Conservation (phyloP, 257 asterid species). For the Echium plantagineum region DNA sequence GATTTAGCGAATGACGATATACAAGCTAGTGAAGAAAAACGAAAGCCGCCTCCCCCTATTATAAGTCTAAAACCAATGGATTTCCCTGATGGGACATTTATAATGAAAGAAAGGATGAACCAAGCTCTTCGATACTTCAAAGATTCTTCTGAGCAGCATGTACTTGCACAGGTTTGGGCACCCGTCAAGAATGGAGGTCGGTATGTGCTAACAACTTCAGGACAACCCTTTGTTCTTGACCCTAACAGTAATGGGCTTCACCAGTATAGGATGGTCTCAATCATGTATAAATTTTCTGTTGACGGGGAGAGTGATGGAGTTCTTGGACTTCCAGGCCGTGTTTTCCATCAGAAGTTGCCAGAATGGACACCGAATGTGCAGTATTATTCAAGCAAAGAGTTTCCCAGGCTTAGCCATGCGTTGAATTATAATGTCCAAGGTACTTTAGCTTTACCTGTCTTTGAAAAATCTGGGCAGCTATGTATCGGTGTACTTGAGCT, state of each 20-base stretch:
- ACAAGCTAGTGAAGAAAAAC: constrained; percentile 31
- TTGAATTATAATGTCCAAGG: constrained; percentile 69
- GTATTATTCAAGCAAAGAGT: constrained; percentile 82
- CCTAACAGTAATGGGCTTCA: constrained; percentile 75
- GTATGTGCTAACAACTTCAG: constrained; percentile 71
- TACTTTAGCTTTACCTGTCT: constrained; percentile 84
- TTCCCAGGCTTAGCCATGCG: constrained; percentile 68
- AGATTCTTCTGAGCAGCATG: constrained; percentile 61
- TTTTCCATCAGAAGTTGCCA: constrained; percentile 61
- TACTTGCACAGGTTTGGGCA: constrained; percentile 91
- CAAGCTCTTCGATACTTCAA: constrained; percentile 86
- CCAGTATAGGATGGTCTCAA: constrained; percentile 73
- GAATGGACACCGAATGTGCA: constrained; percentile 97
- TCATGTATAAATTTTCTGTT: constrained; percentile 56
- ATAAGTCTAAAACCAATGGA: constrained; percentile 38
- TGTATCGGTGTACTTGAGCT: constrained; percentile 85
- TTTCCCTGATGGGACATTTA: constrained; percentile 48
- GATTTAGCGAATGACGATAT: constrained; percentile 30
- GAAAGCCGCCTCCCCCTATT: constrained; percentile 35
- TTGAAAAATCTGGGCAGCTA: constrained; percentile 76
- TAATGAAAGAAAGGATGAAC: constrained; percentile 75
- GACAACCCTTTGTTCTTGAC: constrained; percentile 85
- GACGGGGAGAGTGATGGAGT: constrained; percentile 60
- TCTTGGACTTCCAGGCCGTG: constrained; percentile 86
- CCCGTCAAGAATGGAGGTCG: constrained; percentile 71